These are phyloP conservation scores for Alternaria sp. DNA, from an alignment of 2,329 filamentous ascomycete genomes.

Conservation along the genomic window DNA sequence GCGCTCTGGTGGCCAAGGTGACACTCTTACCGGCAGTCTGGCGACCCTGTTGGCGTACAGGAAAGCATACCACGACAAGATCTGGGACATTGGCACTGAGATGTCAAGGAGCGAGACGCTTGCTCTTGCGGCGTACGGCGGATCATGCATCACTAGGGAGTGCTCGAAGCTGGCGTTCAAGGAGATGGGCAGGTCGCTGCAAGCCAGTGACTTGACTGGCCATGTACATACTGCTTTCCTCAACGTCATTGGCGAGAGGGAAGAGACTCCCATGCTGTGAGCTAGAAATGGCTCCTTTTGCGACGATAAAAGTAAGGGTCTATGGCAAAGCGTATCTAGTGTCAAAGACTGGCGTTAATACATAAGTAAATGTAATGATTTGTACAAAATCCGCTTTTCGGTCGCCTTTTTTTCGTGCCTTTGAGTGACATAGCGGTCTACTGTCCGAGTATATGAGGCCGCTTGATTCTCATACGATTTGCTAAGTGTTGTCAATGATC, in stretches of 20 bases:
- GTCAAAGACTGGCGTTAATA: not conserved
- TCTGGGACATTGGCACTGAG: conserved; percentile 71
- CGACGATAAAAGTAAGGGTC: not conserved
- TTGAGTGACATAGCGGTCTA: not conserved
- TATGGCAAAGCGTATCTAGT: not conserved
- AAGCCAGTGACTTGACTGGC: conserved; percentile 91
- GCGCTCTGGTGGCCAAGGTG: conserved; percentile 91
- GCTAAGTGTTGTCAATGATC: not conserved
- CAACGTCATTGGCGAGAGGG: conserved; percentile 74
- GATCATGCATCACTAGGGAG: conserved; percentile 86
- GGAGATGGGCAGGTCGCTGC: conserved; percentile 84
- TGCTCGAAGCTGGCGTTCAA: conserved; percentile 86
- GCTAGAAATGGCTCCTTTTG: not conserved
- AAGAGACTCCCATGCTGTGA: conserved; percentile 38
- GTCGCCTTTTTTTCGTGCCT: not conserved
- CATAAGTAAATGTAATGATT: not conserved
- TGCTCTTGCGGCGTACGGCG: conserved; percentile 82
- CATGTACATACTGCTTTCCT: conserved; percentile 85
- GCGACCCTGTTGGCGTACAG: conserved; percentile 90
- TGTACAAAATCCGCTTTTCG: not conserved
- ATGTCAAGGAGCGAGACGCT: conserved; percentile 67
- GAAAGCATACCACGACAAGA: conserved; percentile 79
- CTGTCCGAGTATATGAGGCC: not conserved
- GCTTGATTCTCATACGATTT: not conserved
- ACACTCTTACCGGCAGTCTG: conserved; percentile 88